Evolutionary conservation across 495 filamentous ascomycete genomes (phyloP).

Genomic region (Poronia punctata): DNA sequence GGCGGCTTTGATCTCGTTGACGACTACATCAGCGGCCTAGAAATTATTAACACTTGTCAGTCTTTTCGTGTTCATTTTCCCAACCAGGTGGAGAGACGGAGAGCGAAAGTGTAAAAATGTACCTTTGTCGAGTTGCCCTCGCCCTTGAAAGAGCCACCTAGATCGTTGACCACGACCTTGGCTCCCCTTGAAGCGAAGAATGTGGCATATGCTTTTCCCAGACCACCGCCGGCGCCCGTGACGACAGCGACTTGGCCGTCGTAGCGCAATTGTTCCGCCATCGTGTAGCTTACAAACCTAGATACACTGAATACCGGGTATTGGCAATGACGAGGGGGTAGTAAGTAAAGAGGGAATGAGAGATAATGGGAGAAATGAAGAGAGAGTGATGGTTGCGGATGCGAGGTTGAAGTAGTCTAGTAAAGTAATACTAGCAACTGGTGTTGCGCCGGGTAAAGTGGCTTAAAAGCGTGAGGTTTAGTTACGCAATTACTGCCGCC

Average conservation of each 20-base stretch:
- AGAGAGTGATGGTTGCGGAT: neutral
- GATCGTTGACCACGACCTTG: slow-evolving; percentile 95
- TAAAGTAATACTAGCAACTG: slow-evolving; percentile 1
- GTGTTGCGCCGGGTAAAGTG: slow-evolving; percentile 9
- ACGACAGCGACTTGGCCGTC: slow-evolving; percentile 97
- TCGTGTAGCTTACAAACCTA: slow-evolving; percentile 31
- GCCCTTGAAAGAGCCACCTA: slow-evolving; percentile 89
- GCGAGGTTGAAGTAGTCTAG: neutral
- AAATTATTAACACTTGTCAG: neutral
- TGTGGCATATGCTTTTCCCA: slow-evolving; percentile 85
- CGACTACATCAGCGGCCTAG: slow-evolving; percentile 90
- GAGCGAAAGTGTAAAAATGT: slow-evolving; percentile 8
- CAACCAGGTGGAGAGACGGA: neutral
- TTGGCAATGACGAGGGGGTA: slow-evolving; percentile 3
- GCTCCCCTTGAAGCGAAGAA: slow-evolving; percentile 92
- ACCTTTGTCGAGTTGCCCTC: slow-evolving; percentile 88
- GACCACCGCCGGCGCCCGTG: slow-evolving; percentile 90
- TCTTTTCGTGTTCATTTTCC: slow-evolving; percentile 11
- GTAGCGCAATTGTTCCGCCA: slow-evolving; percentile 76
- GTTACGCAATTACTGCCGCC: slow-evolving; percentile 13
- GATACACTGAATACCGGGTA: slow-evolving; percentile 10
- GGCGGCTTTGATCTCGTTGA: slow-evolving; percentile 84
- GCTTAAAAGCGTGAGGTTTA: slow-evolving; percentile 6
- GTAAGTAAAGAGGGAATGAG: neutral
- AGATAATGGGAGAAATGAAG: neutral